phyloP scores from a whole-genome alignment of 495 filamentous ascomycete species.

The Chaetomium tenue region DNA sequence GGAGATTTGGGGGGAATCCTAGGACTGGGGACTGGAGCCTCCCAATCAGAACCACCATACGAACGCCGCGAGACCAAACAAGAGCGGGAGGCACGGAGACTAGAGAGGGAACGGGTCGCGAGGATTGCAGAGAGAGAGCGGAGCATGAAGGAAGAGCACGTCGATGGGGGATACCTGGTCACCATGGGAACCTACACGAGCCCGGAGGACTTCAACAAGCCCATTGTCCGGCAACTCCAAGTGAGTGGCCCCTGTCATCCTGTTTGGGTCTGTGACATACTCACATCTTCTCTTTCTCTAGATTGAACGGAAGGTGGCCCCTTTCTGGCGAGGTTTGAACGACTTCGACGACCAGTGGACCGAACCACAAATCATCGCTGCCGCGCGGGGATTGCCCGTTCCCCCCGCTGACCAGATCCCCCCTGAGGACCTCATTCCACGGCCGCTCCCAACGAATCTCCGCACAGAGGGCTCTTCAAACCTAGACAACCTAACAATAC shows the following conservation, averaged over 20 bases:
- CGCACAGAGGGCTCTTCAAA: slow-evolving; percentile 39
- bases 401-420: slow-evolving; percentile 81
- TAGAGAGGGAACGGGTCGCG: slow-evolving; percentile 74
- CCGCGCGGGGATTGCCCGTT: slow-evolving; percentile 78
- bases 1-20: slow-evolving; percentile 33
- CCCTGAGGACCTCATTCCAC: slow-evolving; percentile 58
- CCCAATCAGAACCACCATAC: slow-evolving; percentile 36
- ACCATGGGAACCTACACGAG: slow-evolving; percentile 93
- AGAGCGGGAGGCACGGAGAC: slow-evolving; percentile 80
- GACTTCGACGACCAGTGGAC: slow-evolving; percentile 88
- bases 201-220: slow-evolving; percentile 89
- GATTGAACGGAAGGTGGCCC: slow-evolving; percentile 90
- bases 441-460: slow-evolving; percentile 44
- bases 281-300: slow-evolving; percentile 38
- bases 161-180: slow-evolving; percentile 92
- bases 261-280: background rate
- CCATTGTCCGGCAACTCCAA: slow-evolving; percentile 86
- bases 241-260: slow-evolving; percentile 46
- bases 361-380: slow-evolving; percentile 89
- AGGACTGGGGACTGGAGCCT: slow-evolving; percentile 24
- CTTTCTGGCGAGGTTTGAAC: slow-evolving; percentile 92
- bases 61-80: slow-evolving; percentile 82
- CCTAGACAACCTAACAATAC: slow-evolving; percentile 68
- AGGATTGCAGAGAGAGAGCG: slow-evolving; percentile 81
- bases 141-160: slow-evolving; percentile 88